A percentile compares a stretch with the other conserved stretches of the same genome.
phyloP scores from a whole-genome alignment of 176 grass and related monocot species.

The Avena sativa region DNA sequence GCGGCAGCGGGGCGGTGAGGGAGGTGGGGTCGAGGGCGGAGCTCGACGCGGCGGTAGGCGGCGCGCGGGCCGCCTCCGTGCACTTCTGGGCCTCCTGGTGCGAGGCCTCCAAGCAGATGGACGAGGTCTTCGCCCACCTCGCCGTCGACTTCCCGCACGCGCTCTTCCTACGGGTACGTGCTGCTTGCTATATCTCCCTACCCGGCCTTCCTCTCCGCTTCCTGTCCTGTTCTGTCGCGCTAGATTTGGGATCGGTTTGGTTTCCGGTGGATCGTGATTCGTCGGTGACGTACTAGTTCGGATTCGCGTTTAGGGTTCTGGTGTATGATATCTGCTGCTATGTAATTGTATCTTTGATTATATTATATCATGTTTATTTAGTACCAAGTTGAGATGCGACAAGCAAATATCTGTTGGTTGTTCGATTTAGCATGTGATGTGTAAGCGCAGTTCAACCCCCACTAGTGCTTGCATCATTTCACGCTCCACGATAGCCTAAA shows the following conservation, averaged over 20 bases:
- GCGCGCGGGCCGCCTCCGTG: constrained; percentile 57
- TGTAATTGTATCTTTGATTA: not conserved
- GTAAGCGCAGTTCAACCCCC: not conserved
- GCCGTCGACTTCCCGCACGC: constrained; percentile 84
- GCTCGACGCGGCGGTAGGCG: constrained; percentile 69
- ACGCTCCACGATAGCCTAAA: not conserved
- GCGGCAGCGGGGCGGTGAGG: constrained; percentile 61
- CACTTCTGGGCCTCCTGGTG: constrained; percentile 99
- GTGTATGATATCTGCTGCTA: not conserved
- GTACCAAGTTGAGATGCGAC: not conserved
- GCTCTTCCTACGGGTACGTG: constrained; percentile 69
- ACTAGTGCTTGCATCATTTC: not conserved
- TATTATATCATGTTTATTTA: not conserved
- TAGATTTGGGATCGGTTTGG: constrained; percentile 26
- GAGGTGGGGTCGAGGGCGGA: constrained; percentile 69
- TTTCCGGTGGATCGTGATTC: not conserved
- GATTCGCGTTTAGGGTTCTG: constrained; percentile 29
- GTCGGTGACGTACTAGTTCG: not conserved
- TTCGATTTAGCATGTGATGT: not conserved
- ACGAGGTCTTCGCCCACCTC: constrained; percentile 93
- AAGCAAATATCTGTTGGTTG: not conserved
- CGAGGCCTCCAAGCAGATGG: constrained; percentile 99
- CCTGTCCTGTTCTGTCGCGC: not conserved
- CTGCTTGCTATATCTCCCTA: not conserved
- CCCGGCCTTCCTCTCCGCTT: not conserved